Base-by-base conservation (phyloP, 78 protist species). In the Mastigamoeba balamuthi region DNA sequence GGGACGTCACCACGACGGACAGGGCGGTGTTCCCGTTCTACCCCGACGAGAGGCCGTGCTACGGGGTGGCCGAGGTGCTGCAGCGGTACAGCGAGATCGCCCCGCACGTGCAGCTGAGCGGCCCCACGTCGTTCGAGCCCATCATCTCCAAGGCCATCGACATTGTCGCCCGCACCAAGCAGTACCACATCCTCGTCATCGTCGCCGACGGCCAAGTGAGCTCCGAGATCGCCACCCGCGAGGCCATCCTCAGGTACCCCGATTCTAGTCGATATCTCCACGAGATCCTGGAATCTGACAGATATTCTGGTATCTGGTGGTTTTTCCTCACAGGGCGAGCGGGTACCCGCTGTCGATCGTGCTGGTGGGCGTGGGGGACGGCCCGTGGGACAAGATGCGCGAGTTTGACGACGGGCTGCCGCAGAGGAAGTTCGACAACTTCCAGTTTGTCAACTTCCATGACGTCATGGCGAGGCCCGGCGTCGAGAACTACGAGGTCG, bases 61-160 rank as follows among this genome's bases (percentile, higher is more conserved):
- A 37, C 44, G 89, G 89, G 39, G 38, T 79, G n/a, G n/a, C n/a
- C n/a, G 83, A 82, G 39, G 83, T 77, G 5, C 25, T 86, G 17
- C 36, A 78, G 5, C 48, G 78, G 9, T 86, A 86, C 78, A 74
- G 41, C 30, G 89, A 83, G 37, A 83, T 88, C 38, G 64, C 89
- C 17, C 92, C 92, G 30, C 48, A 42, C 41, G 73, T 88, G 25
- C 53, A 58, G 27, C 66, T 88, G 35, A 36, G 73, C 44, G 96
- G 93, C 0, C 96, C 96, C 53, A 90, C 96, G 35, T 64, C 69
- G 33, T 92, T 90, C 65, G 87, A 86, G 8, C 87, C 88, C 9
- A 17, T 30, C 40, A 84, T 85, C 43, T 2, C 4, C 17, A 48
- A 66, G 23, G 72, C 87, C 3, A 86, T 85, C 23, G 72, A 74